Evolutionary conservation across 2,329 filamentous ascomycete species (phyloP).

Genomic region (Nemania abortiva): DNA sequence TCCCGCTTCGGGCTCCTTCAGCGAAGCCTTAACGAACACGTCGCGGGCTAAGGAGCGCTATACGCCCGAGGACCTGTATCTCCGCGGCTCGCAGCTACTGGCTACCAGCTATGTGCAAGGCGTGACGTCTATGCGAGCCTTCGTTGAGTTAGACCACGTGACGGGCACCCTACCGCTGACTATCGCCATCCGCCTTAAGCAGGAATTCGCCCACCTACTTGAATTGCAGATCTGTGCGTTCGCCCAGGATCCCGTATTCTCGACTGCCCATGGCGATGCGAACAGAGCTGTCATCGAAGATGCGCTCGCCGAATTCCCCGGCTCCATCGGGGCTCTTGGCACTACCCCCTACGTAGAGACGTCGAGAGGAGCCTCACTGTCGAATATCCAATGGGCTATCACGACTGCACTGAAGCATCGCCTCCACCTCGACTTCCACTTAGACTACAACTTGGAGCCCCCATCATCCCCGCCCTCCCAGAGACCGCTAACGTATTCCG

Average conservation of each 20-base stretch:
- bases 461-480: slow-evolving; percentile 46
- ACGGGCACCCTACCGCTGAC: slow-evolving; percentile 61
- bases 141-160: slow-evolving; percentile 76
- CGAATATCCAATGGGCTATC: slow-evolving; percentile 74
- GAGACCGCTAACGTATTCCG: slow-evolving; percentile 65
- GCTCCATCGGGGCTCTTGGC: slow-evolving; percentile 70
- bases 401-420: slow-evolving; percentile 61
- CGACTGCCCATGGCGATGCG: slow-evolving; percentile 60
- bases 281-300: slow-evolving; percentile 63
- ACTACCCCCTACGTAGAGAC: slow-evolving; percentile 78
- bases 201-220: slow-evolving; percentile 64
- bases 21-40: slow-evolving; percentile 69
- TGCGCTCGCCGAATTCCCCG: slow-evolving; percentile 46
- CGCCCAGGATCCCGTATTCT: slow-evolving; percentile 77
- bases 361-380: slow-evolving; percentile 58
- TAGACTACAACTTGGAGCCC: slow-evolving; percentile 75
- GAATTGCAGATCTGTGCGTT: slow-evolving; percentile 77
- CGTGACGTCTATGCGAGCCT: slow-evolving; percentile 76
- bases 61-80: slow-evolving; percentile 70
- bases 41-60: slow-evolving; percentile 72
- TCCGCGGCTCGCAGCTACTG: slow-evolving; percentile 73
- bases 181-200: slow-evolving; percentile 68
- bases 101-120: slow-evolving; percentile 73
- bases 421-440: slow-evolving; percentile 76
- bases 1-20: slow-evolving; percentile 71